Evolutionary conservation across 75 land plant genomes (phyloP).

Genomic region (Cunninghamia lanceolata): DNA sequence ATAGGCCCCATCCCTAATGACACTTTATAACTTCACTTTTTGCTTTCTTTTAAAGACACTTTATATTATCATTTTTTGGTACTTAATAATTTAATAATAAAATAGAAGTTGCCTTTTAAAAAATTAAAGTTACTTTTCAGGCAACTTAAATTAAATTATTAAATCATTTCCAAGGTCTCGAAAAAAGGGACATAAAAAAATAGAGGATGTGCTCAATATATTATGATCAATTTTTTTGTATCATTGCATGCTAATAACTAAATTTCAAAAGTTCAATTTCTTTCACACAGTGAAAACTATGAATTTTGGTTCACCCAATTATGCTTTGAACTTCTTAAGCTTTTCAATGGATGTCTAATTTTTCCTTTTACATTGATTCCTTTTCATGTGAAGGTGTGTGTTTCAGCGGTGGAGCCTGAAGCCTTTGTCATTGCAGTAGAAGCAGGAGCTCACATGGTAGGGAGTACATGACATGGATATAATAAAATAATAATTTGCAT

Average conservation of each 20-base stretch:
- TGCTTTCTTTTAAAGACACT: no score
- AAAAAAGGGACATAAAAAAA: no score
- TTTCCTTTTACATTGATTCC: neutral
- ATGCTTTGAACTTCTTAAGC: neutral
- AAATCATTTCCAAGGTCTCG: no score
- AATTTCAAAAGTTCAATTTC: neutral
- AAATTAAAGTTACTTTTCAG: no score
- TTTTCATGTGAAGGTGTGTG: constrained; percentile 64
- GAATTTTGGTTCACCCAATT: neutral
- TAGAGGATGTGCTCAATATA: neutral
- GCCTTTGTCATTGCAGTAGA: constrained; percentile 74
- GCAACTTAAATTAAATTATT: no score
- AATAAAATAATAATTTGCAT: neutral
- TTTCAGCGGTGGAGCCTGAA: constrained; percentile 78
- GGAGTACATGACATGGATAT: neutral
- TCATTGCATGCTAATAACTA: neutral
- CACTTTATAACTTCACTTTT: no score
- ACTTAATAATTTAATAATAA: no score
- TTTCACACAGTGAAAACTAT: neutral
- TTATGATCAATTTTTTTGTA: neutral
- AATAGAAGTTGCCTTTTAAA: no score
- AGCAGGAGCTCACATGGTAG: constrained; percentile 92
- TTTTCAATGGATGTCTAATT: neutral
- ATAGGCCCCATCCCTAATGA: no score
- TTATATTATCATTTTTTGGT: no score